Conservation (phyloP, 305 asterid species). For the Fraxinus platypoda region DNA sequence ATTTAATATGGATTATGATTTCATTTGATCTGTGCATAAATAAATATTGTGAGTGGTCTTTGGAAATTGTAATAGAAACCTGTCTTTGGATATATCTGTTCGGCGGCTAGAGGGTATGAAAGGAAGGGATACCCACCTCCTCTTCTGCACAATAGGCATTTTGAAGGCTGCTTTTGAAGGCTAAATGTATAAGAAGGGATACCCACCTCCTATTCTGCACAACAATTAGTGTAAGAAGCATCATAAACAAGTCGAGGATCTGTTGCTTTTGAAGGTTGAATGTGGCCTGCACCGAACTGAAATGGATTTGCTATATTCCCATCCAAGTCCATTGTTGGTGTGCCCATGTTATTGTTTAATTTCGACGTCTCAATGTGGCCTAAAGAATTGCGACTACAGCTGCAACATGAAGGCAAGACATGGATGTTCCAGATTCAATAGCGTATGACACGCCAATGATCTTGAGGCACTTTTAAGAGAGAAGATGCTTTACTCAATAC, state of each 20-base stretch:
- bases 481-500: too few species aligned
- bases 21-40: background rate
- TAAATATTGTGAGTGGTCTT: background rate
- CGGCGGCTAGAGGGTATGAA: too few species aligned
- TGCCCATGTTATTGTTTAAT: constrained; percentile 22
- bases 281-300: constrained; percentile 26
- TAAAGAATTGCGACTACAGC: too few species aligned
- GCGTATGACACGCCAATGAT: too few species aligned
- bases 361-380: constrained; percentile 2
- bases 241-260: constrained; percentile 53
- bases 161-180: too few species aligned
- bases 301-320: constrained; percentile 38
- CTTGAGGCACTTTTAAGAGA: too few species aligned
- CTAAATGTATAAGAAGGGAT: too few species aligned
- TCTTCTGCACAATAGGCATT: too few species aligned
- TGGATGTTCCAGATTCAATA: too few species aligned
- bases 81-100: background rate
- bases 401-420: too few species aligned
- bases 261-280: constrained; percentile 28
- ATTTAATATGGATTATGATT: background rate
- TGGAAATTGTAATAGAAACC: background rate
- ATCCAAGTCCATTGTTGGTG: constrained; percentile 27
- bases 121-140: too few species aligned
- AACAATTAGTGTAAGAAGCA: constrained; percentile 14
- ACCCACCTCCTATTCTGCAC: too few species aligned